Conservation (phyloP, 495 filamentous ascomycete species). For the Friedmanniomyces endolithicus region DNA sequence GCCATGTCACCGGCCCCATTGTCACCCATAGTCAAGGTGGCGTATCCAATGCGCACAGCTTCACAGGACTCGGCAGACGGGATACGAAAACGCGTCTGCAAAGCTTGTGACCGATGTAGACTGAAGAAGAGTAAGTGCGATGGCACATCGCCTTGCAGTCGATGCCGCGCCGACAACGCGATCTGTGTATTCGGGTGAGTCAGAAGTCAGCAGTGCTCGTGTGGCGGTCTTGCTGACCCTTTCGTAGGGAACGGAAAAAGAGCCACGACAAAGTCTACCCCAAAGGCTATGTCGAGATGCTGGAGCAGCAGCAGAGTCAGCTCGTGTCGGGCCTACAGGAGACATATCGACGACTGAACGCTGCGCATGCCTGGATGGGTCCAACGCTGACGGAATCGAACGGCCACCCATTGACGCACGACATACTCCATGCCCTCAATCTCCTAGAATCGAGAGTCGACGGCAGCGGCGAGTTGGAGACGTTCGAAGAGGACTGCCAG, state of each 20-base stretch:
- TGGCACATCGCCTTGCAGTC: constrained; percentile 52
- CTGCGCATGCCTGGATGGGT: constrained; percentile 45
- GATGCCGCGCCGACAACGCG: constrained; percentile 43
- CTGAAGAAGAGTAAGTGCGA: constrained; percentile 68
- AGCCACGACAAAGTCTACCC: constrained; percentile 35
- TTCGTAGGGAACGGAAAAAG: constrained; percentile 29
- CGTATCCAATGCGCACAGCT: constrained; percentile 2
- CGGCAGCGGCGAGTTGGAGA: constrained; percentile 35
- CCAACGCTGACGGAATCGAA: constrained; percentile 38
- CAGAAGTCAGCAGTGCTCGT: background rate
- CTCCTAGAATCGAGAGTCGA: constrained; percentile 37
- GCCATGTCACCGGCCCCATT: constrained; percentile 4
- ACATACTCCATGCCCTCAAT: constrained; percentile 48
- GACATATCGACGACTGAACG: constrained; percentile 42
- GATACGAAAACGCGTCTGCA: constrained; percentile 50
- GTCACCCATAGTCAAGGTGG: constrained; percentile 11
- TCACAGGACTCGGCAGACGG: constrained; percentile 23
- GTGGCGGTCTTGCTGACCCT: background rate
- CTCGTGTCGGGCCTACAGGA: constrained; percentile 50
- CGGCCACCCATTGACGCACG: constrained; percentile 54
- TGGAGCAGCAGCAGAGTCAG: constrained; percentile 57
- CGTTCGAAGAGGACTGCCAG: constrained; percentile 47
- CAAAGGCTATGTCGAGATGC: constrained; percentile 52
- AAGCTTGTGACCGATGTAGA: constrained; percentile 57
- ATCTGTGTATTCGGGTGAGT: constrained; percentile 30